These are phyloP conservation scores for Penicillium bialowiezense DNA, from an alignment of 495 filamentous ascomycete genomes.

Conservation along the genomic window DNA sequence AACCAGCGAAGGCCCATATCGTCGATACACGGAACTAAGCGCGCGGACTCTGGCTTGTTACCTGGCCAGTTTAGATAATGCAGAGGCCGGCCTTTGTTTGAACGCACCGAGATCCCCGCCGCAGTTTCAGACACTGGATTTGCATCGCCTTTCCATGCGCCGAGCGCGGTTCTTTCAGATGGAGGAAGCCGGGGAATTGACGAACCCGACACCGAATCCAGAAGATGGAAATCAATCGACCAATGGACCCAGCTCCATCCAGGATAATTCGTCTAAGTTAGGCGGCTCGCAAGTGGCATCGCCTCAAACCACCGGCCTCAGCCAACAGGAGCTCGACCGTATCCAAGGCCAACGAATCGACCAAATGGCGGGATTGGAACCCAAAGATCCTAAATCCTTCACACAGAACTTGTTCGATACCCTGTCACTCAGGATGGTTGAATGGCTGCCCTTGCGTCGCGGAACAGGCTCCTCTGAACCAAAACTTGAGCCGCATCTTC, in stretches of 20 bases:
- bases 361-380: constrained; percentile 40
- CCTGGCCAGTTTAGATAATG: constrained; percentile 75
- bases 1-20: constrained; percentile 63
- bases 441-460: constrained; percentile 65
- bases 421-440: constrained; percentile 71
- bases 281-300: too few species aligned
- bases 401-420: constrained; percentile 81
- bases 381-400: constrained; percentile 81
- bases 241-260: background rate
- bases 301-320: too few species aligned
- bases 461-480: constrained; percentile 22
- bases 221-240: background rate
- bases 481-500: constrained; percentile 2
- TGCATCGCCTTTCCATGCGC: constrained; percentile 28
- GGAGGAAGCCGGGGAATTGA: background rate
- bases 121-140: constrained; percentile 26
- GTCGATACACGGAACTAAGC: constrained; percentile 65
- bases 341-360: constrained; percentile 11
- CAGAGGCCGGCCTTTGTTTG: constrained; percentile 70
- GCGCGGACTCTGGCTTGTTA: constrained; percentile 76
- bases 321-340: constrained; percentile 17
- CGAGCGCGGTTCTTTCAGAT: constrained; percentile 25
- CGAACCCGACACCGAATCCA: background rate
- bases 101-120: constrained; percentile 39
- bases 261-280: too few species aligned